Conservation (phyloP, 352 stramenopile genomes). For the Elongisporangium undulatum region DNA sequence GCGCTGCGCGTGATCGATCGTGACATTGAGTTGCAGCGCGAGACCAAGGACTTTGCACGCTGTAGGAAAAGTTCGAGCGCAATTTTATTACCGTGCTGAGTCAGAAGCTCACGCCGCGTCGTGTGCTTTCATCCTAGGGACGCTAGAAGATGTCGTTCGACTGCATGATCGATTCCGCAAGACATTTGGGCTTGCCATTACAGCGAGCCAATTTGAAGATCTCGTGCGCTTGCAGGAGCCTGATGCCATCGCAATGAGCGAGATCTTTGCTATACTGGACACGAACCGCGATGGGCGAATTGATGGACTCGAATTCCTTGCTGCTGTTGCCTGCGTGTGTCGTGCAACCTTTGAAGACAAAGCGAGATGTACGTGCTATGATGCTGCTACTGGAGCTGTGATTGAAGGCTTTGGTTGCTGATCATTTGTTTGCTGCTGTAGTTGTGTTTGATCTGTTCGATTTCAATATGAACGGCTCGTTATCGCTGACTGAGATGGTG, state of each 20-base stretch:
- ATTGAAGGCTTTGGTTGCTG: neutral
- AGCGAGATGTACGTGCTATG: constrained; percentile 47
- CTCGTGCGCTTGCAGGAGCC: constrained; percentile 61
- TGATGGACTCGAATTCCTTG: constrained; percentile 76
- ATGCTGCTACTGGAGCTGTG: neutral
- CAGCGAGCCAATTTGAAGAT: constrained; percentile 67
- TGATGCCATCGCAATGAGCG: constrained; percentile 51
- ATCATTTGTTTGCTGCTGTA: constrained; percentile 7
- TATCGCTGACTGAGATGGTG: constrained; percentile 71
- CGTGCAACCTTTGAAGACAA: constrained; percentile 79
- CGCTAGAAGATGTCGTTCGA: constrained; percentile 56
- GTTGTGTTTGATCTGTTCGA: constrained; percentile 77
- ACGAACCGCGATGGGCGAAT: constrained; percentile 69
- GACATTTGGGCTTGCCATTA: constrained; percentile 73
- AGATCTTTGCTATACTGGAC: constrained; percentile 76
- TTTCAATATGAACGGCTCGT: constrained; percentile 72
- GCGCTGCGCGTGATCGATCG: constrained; percentile 46
- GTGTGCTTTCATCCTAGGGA: constrained; percentile 30
- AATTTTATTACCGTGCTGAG: neutral
- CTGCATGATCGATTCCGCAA: constrained; percentile 63
- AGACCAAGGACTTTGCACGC: constrained; percentile 74
- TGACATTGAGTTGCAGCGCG: constrained; percentile 60
- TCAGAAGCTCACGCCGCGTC: neutral
- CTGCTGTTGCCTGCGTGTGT: constrained; percentile 62
- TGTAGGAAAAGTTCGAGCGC: constrained; percentile 26